Evolutionary conservation across 345 rosid genomes (phyloP), one percentile per base, ranked within the genome.

Genomic region (Heritiera littoralis): DNA sequence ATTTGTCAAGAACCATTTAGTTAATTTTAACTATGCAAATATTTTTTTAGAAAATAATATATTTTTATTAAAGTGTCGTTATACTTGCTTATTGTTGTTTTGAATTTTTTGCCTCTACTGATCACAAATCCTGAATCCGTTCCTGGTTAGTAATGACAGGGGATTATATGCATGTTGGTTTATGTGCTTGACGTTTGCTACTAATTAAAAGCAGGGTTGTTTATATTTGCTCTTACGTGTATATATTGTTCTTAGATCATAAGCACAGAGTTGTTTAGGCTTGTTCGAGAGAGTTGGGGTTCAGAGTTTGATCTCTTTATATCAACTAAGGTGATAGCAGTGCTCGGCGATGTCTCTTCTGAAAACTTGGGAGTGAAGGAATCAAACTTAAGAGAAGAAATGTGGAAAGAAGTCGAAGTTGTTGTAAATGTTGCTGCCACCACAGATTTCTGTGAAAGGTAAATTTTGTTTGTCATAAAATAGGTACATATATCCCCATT

Each of bases 371-470:
- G 87, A 49, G 14, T 89, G 0, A 60, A 20, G 3, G 84, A 84
- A 18, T 30, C 32, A 3, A 46, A 74, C 0, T n/a, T 88, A 74
- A 76, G 28, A 58, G 79, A 82, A 45, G 64, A 83, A 43, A 87
- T 90, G 83, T 64, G 30, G 63, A 75, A 10, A 15, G 79, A 85
- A 54, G 28, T 86, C 15, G 91, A 90, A 1, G 51, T 78, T 14
- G 76, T 83, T 0, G 70, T 88, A 5, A 88, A 87, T 70, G 49
- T 77, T 3, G 74, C 74, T 23, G 74, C 40, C 58, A 87, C 87
- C 0, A 85, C 90, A 13, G 51, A 79, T 0, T 90, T 90, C 32
- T 73, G 85, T 49, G 91, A 85, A 68, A 87, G 90, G 91, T 85
- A 76, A 11, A 20, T 30, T 18, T 1, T 15, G 59, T 23, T 23